phyloP scores from a whole-genome alignment of 2,329 filamentous ascomycete species.

The Beauveria sp. region DNA sequence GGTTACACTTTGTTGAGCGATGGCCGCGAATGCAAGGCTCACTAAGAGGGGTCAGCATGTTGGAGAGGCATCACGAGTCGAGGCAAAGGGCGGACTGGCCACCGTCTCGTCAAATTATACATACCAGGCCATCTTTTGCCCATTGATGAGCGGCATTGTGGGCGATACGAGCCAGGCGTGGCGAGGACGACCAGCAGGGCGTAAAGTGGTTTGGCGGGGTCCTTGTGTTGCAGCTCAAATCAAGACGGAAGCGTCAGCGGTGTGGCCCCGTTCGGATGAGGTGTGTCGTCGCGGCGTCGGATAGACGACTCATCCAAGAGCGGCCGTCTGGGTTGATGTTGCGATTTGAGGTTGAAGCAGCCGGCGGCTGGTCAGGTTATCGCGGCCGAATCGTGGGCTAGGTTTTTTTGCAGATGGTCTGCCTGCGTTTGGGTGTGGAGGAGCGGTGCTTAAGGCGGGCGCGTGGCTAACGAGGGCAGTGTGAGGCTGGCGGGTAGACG shows the following conservation, averaged over 20 bases:
- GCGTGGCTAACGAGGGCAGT: too few species aligned
- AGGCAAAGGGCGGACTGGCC: not conserved
- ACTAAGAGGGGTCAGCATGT: slow-evolving; percentile 30
- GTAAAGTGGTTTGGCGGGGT: not conserved
- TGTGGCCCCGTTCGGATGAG: not conserved
- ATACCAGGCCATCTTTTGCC: slow-evolving; percentile 68
- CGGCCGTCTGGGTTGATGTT: not conserved
- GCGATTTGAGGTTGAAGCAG: not conserved
- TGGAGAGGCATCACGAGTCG: not conserved
- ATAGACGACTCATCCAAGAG: not conserved
- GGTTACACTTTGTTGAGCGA: slow-evolving; percentile 67
- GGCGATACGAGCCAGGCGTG: not conserved
- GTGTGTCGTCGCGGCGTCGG: not conserved
- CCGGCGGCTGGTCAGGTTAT: not conserved
- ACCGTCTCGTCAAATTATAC: slow-evolving; percentile 21
- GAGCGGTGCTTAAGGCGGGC: not conserved
- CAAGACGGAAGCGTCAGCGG: not conserved
- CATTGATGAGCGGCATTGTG: slow-evolving; percentile 61
- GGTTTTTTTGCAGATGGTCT: not conserved
- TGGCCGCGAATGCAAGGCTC: slow-evolving; percentile 70
- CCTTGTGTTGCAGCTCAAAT: not conserved
- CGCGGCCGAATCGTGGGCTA: not conserved
- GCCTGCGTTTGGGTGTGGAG: not conserved
- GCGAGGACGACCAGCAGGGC: not conserved
- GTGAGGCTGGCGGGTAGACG: too few species aligned